phyloP scores from a whole-genome alignment of 2,329 filamentous ascomycete species.

The Catunica adiposa region DNA sequence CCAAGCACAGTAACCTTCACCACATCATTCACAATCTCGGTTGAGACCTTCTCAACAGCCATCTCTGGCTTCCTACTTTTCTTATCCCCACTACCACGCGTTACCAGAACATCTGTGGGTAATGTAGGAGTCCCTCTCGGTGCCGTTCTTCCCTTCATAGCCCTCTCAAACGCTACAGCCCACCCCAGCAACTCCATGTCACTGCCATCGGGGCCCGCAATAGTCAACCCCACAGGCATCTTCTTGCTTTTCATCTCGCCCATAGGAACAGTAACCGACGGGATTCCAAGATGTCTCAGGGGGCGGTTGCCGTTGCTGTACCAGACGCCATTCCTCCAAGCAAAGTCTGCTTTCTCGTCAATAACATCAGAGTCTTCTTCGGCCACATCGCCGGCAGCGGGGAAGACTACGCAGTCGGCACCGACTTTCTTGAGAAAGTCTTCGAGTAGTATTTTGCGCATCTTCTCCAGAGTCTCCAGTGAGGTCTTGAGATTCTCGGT shows the following conservation, averaged over 20 bases:
- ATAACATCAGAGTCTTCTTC: conserved; percentile 29
- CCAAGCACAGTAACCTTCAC: neutral
- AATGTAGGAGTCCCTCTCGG: conserved; percentile 15
- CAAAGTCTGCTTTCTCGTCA: conserved; percentile 13
- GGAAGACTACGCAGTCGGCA: conserved; percentile 32
- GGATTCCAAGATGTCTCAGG: conserved; percentile 36
- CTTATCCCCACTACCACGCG: neutral
- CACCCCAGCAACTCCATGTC: conserved; percentile 22
- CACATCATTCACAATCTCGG: neutral
- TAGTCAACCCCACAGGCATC: conserved; percentile 38
- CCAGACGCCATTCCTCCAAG: conserved; percentile 28
- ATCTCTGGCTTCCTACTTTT: neutral
- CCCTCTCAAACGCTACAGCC: conserved; percentile 16
- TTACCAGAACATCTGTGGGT: conserved; percentile 5
- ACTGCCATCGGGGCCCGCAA: conserved; percentile 31
- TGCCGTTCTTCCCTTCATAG: conserved; percentile 3
- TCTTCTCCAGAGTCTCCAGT: conserved; percentile 29
- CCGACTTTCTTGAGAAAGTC: conserved; percentile 29
- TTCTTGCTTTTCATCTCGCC: conserved; percentile 27
- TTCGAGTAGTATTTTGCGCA: conserved; percentile 32
- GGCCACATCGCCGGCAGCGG: conserved; percentile 33
- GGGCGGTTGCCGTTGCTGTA: conserved; percentile 38
- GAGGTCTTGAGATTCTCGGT: conserved; percentile 27
- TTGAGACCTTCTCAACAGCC: neutral
- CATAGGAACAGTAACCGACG: conserved; percentile 37